A percentile compares a stretch with the other conserved stretches of the same genome.
phyloP scores from a whole-genome alignment of 345 rosid genomes.

The Aquilaria yunnanensis region DNA sequence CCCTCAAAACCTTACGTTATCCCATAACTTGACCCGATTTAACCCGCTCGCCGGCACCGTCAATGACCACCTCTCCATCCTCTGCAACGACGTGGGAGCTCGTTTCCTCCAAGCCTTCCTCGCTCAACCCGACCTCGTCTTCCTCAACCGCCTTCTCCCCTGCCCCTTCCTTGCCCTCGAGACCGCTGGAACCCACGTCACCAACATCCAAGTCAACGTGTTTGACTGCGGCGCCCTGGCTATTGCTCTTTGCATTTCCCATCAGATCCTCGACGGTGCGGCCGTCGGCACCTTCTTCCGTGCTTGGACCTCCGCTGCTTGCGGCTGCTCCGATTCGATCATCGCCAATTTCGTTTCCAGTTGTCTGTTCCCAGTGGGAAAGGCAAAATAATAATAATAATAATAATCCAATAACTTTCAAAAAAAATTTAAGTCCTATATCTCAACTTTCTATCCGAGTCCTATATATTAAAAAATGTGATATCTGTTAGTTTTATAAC shows the following conservation, averaged over 20 bases:
- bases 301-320: slow-evolving; percentile 23
- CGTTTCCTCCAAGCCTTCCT: slow-evolving; percentile 20
- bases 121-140: slow-evolving; percentile 13
- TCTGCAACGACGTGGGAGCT: slow-evolving; percentile 29
- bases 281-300: slow-evolving; percentile 23
- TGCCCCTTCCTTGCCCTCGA: slow-evolving; percentile 11
- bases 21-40: slow-evolving; percentile 23
- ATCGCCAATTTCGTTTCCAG: slow-evolving; percentile 22
- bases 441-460: too few species aligned
- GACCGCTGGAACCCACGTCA: slow-evolving; percentile 15
- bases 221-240: slow-evolving; percentile 35
- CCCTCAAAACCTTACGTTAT: slow-evolving; percentile 27
- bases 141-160: slow-evolving; percentile 24
- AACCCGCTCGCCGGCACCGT: slow-evolving; percentile 33
- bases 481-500: too few species aligned
- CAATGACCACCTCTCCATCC: slow-evolving; percentile 19
- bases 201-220: slow-evolving; percentile 33
- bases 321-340: slow-evolving; percentile 1
- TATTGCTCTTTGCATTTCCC: slow-evolving; percentile 33
- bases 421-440: not conserved
- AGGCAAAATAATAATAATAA: not conserved
- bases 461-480: too few species aligned
- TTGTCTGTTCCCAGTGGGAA: slow-evolving; percentile 3
- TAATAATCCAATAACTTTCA: not conserved
- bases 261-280: slow-evolving; percentile 31